These are phyloP conservation scores for Bimuria novae-zelandiae DNA, from an alignment of 2,329 filamentous ascomycete genomes.

Conservation along the genomic window DNA sequence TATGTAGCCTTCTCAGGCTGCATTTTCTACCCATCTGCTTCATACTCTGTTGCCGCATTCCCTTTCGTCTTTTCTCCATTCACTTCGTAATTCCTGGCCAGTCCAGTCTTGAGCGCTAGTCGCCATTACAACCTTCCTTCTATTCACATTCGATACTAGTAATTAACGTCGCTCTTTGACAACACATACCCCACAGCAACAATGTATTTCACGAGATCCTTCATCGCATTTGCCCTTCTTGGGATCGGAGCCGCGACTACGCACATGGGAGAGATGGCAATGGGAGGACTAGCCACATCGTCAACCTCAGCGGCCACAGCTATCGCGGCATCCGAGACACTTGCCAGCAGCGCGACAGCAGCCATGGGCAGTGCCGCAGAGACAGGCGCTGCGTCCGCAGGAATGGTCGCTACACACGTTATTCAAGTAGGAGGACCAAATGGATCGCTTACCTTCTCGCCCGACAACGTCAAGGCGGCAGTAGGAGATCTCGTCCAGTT, in stretches of 20 bases:
- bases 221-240: slow-evolving; percentile 36
- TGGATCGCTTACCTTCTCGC: slow-evolving; percentile 63
- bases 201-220: slow-evolving; percentile 44
- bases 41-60: slow-evolving; percentile 34
- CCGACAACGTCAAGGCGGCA: slow-evolving; percentile 67
- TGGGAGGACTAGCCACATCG: slow-evolving; percentile 4
- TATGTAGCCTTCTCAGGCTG: slow-evolving; percentile 42
- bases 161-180: slow-evolving; percentile 31
- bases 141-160: slow-evolving; percentile 27
- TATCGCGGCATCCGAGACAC: slow-evolving; percentile 26
- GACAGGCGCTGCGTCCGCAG: slow-evolving; percentile 14
- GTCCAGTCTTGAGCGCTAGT: slow-evolving; percentile 48
- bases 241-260: slow-evolving; percentile 34
- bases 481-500: slow-evolving; percentile 62
- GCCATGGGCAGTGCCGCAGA: slow-evolving; percentile 3
- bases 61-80: slow-evolving; percentile 39
- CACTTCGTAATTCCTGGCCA: slow-evolving; percentile 46
- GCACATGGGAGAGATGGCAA: slow-evolving; percentile 15
- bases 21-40: slow-evolving; percentile 34
- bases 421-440: slow-evolving; percentile 66
- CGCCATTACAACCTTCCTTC: slow-evolving; percentile 36
- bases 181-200: slow-evolving; percentile 17
- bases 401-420: slow-evolving; percentile 55
- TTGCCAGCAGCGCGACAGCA: slow-evolving; percentile 10
- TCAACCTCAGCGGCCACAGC: slow-evolving; percentile 13